Evolutionary conservation across 768 basidiomycete species (phyloP).

Genomic region (Agrocybe chaxingu): DNA sequence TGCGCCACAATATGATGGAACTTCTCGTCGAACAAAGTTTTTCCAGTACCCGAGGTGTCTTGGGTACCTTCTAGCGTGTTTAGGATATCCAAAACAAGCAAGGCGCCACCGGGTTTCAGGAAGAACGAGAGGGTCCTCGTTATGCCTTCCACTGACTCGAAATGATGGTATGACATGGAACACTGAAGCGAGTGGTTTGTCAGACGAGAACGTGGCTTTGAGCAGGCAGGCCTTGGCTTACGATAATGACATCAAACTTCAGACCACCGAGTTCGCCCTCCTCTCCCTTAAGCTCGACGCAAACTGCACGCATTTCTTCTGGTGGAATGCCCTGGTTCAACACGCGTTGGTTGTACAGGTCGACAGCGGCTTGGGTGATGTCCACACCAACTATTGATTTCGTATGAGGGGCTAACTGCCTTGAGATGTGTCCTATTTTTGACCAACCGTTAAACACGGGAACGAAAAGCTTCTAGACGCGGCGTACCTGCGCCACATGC

Average conservation of each 20-base stretch:
- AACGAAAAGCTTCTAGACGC: not conserved
- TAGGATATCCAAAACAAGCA: constrained; percentile 54
- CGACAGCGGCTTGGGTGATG: constrained; percentile 69
- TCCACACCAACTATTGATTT: constrained; percentile 72
- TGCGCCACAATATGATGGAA: no score
- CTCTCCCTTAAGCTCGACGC: constrained; percentile 44
- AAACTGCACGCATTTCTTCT: constrained; percentile 67
- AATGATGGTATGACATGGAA: constrained; percentile 56
- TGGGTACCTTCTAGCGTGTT: constrained; percentile 7
- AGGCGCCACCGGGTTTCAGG: constrained; percentile 53
- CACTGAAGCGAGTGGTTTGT: not conserved
- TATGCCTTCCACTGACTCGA: constrained; percentile 41
- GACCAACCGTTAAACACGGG: not conserved
- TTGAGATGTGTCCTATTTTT: constrained; percentile 56
- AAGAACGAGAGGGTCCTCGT: constrained; percentile 48
- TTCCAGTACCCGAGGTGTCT: no score
- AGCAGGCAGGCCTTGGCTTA: constrained; percentile 29
- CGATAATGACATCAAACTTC: constrained; percentile 70
- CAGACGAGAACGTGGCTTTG: not conserved
- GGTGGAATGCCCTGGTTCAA: constrained; percentile 56
- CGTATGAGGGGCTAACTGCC: constrained; percentile 55
- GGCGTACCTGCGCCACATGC: constrained; percentile 67
- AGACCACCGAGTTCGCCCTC: constrained; percentile 46
- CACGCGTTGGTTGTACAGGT: constrained; percentile 58
- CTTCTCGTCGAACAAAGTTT: no score